These are phyloP conservation scores for Pelargonium citronellum DNA, from an alignment of 441 rosid species.

Conservation along the genomic window DNA sequence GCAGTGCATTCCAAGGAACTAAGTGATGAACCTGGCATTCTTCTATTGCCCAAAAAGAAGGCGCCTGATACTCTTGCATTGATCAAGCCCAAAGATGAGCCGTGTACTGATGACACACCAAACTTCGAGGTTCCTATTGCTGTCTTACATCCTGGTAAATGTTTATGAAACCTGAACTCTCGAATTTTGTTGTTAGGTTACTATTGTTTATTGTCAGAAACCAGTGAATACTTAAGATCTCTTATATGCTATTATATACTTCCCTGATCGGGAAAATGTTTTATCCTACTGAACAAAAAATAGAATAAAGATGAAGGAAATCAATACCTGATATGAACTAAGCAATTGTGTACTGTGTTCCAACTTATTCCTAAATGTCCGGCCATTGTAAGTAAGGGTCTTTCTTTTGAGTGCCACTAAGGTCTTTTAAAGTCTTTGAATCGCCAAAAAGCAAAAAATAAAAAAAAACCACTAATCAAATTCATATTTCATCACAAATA, in stretches of 20 bases:
- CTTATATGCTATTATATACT: neutral
- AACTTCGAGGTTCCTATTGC: conserved; percentile 42
- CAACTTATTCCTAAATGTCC: no score
- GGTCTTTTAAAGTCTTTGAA: no score
- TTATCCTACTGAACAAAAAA: no score
- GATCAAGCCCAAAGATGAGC: conserved; percentile 48
- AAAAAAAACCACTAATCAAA: no score
- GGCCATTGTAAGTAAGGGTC: no score
- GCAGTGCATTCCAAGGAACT: conserved; percentile 28
- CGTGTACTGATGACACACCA: conserved; percentile 11
- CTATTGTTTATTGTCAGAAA: no score
- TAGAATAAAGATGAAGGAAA: no score
- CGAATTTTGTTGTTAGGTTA: neutral
- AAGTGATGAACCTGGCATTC: conserved; percentile 19
- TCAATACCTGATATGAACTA: no score
- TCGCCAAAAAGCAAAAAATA: no score
- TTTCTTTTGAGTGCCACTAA: no score
- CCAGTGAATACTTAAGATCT: neutral
- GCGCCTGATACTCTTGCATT: conserved; percentile 24
- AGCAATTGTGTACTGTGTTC: no score
- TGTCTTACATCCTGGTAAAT: conserved; percentile 47
- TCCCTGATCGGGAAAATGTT: neutral
- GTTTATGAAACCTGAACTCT: conserved; percentile 1
- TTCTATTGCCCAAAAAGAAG: conserved; percentile 22
- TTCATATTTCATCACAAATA: no score